These are phyloP conservation scores for Vickermania spadyakhi DNA, from an alignment of 208 protist species.

Conservation along the genomic window DNA sequence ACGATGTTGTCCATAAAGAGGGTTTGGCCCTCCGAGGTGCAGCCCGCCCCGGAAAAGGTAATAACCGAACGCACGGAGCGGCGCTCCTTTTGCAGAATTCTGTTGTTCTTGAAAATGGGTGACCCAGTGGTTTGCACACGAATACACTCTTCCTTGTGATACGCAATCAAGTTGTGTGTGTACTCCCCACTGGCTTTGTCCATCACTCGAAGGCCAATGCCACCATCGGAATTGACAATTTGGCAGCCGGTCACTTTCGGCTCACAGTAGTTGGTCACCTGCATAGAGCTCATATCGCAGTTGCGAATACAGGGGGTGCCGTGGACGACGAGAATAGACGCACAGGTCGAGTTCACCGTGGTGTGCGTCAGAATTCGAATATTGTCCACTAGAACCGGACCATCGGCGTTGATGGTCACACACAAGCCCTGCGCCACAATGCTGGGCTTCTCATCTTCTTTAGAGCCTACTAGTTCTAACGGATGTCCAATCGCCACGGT, in stretches of 20 bases:
- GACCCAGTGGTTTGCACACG: constrained; percentile 18
- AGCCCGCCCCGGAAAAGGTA: constrained; percentile 19
- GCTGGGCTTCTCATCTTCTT: constrained; percentile 18
- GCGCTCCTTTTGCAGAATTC: constrained; percentile 20
- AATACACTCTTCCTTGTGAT: constrained; percentile 24
- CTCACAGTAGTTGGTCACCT: constrained; percentile 18
- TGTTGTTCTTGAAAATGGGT: constrained; percentile 18
- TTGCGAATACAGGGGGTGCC: constrained; percentile 24
- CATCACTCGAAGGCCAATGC: constrained; percentile 17
- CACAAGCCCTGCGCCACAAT: constrained; percentile 26
- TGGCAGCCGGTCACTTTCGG: constrained; percentile 23
- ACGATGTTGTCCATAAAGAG: constrained; percentile 36
- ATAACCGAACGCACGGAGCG: constrained; percentile 7
- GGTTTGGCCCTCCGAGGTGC: constrained; percentile 4
- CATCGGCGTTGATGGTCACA: constrained; percentile 18
- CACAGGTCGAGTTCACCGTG: constrained; percentile 17
- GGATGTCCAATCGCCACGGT: constrained; percentile 19
- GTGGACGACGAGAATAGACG: constrained; percentile 18
- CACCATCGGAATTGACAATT: constrained; percentile 19
- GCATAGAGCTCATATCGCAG: constrained; percentile 30
- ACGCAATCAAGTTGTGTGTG: constrained; percentile 25
- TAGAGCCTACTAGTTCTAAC: constrained; percentile 23
- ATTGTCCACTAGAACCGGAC: constrained; percentile 21
- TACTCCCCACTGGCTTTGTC: constrained; percentile 24
- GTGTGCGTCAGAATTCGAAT: constrained; percentile 18